These are phyloP conservation scores for Austroboletus festivus DNA, from an alignment of 768 basidiomycete genomes.

Conservation along the genomic window DNA sequence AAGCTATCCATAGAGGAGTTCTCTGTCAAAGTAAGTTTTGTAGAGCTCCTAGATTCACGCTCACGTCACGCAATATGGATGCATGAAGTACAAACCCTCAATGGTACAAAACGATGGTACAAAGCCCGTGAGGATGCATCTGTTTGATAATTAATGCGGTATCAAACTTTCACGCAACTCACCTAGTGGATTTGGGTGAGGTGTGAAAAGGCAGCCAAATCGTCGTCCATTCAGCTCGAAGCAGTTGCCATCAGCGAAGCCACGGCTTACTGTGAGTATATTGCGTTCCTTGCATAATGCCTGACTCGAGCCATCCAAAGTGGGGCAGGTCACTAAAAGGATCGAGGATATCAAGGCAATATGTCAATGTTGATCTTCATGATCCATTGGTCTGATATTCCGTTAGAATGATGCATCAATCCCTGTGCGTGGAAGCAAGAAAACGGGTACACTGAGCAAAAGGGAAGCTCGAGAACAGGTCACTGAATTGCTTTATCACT, in stretches of 20 bases:
- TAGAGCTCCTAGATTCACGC: constrained; percentile 8
- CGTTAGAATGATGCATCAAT: constrained; percentile 63
- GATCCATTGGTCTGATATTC: constrained; percentile 1
- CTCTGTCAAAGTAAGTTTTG: constrained; percentile 45
- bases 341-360: constrained; percentile 60
- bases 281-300: background rate
- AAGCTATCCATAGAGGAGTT: constrained; percentile 49
- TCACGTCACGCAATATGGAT: background rate
- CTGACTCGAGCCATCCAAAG: constrained; percentile 31
- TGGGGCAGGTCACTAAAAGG: constrained; percentile 53
- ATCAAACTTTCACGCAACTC: background rate
- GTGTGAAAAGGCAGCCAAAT: constrained; percentile 9
- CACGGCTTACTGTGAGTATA: constrained; percentile 37
- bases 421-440: constrained; percentile 65
- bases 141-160: background rate
- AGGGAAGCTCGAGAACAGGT: constrained; percentile 74
- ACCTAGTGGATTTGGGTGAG: constrained; percentile 68
- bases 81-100: constrained; percentile 63
- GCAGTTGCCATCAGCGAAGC: constrained; percentile 46
- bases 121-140: constrained; percentile 55
- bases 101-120: constrained; percentile 77
- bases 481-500: background rate
- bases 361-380: too few relatives aligned
- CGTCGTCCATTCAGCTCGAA: constrained; percentile 7
- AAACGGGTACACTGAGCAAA: constrained; percentile 69